Evolutionary conservation across 192 early-diverging fungal genomes (phyloP).

Genomic region (Pilobolus umbonatus): DNA sequence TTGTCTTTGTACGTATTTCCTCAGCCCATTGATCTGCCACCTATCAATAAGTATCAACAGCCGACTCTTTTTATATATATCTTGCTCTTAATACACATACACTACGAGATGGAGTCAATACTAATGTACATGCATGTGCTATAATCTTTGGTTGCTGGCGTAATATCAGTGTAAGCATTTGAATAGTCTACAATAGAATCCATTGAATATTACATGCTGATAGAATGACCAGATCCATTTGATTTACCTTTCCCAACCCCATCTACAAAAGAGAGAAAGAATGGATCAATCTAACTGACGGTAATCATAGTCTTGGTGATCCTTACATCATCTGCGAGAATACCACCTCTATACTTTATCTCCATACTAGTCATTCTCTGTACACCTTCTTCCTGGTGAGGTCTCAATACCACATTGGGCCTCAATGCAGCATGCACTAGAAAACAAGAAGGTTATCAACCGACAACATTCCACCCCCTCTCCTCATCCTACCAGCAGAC

Average conservation of each 20-base stretch:
- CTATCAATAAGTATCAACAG: neutral
- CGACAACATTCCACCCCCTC: neutral
- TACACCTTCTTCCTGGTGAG: constrained; percentile 22
- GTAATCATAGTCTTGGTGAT: neutral
- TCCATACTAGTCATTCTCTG: constrained; percentile 20
- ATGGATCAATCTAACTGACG: neutral
- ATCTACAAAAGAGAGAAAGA: constrained; percentile 11
- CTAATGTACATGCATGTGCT: constrained; percentile 11
- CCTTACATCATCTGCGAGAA: constrained; percentile 25
- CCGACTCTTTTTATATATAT: neutral
- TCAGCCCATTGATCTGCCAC: constrained; percentile 25
- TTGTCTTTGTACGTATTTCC: constrained; percentile 23
- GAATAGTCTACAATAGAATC: constrained; percentile 14
- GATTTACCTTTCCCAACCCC: constrained; percentile 25
- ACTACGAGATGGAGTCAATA: constrained; percentile 19
- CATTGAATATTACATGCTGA: neutral
- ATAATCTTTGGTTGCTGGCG: constrained; percentile 19
- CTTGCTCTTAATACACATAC: constrained; percentile 5
- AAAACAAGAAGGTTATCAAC: neutral
- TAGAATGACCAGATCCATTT: neutral
- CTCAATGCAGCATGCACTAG: constrained; percentile 21
- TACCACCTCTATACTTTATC: constrained; percentile 13
- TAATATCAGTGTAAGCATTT: constrained; percentile 12
- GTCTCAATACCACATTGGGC: neutral
- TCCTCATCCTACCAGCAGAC: constrained; percentile 18